These are phyloP conservation scores for Cryphonectria naterciae DNA, from an alignment of 2,329 filamentous ascomycete species.

Conservation along the genomic window DNA sequence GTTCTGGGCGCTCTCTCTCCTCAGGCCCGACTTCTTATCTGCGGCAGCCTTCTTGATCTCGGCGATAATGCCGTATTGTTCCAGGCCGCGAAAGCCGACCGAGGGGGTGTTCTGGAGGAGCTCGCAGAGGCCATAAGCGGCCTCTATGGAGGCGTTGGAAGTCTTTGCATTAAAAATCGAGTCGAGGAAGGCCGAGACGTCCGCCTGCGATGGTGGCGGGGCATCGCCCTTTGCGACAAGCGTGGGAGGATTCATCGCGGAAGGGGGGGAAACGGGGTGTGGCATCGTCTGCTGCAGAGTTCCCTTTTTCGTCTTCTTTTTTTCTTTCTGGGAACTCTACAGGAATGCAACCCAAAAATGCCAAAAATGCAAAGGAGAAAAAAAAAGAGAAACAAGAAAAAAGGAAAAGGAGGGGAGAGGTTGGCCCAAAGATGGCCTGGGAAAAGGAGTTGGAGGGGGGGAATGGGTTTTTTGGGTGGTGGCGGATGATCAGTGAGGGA, in stretches of 20 bases:
- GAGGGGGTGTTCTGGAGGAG: conserved; percentile 53
- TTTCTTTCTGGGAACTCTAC: conserved; percentile 1
- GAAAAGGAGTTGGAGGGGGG: background rate
- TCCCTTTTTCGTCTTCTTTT: background rate
- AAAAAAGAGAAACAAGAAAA: conserved; percentile 7
- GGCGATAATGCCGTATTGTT: conserved; percentile 57
- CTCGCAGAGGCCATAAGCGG: conserved; percentile 64
- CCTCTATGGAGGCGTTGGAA: conserved; percentile 70
- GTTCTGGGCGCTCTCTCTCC: conserved; percentile 91
- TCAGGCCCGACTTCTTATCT: conserved; percentile 90
- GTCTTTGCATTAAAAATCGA: conserved; percentile 71
- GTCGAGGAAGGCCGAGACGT: conserved; percentile 66
- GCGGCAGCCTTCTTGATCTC: conserved; percentile 73
- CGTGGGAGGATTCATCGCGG: conserved; percentile 32
- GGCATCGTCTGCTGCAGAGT: conserved; percentile 31
- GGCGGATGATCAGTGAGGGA: background rate
- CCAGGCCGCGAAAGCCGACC: conserved; percentile 57
- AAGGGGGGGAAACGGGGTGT: conserved; percentile 30
- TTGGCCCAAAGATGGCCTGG: conserved; percentile 25
- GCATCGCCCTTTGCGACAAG: conserved; percentile 33
- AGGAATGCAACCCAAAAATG: conserved; percentile 1
- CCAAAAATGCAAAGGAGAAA: background rate
- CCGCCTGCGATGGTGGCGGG: conserved; percentile 66
- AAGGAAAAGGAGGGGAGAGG: conserved; percentile 28
- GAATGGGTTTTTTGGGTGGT: background rate